phyloP scores from a whole-genome alignment of 768 basidiomycete species.

The Agaricus sinodeliciosus region DNA sequence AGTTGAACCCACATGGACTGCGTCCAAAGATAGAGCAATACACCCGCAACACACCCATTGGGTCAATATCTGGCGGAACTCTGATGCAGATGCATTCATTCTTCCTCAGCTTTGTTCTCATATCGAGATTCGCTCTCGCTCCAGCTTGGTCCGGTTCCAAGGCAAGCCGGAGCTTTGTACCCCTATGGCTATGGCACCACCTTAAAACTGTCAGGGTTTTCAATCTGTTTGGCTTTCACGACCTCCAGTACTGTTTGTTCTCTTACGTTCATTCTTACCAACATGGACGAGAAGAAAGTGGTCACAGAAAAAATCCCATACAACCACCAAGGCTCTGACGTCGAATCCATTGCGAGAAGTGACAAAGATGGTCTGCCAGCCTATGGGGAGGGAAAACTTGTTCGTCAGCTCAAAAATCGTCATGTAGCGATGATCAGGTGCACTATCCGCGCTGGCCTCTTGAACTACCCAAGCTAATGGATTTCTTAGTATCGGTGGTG shows the following conservation, averaged over 20 bases:
- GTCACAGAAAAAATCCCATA: not conserved
- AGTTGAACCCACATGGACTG: too few species aligned
- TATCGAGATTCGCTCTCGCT: too few species aligned
- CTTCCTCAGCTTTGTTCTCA: too few species aligned
- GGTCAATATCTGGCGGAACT: too few species aligned
- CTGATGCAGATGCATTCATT: too few species aligned
- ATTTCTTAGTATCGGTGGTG: constrained; percentile 49
- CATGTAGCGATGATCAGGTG: constrained; percentile 81
- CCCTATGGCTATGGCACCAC: too few species aligned
- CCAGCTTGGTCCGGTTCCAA: too few species aligned
- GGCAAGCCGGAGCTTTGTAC: too few species aligned
- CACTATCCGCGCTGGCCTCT: not conserved
- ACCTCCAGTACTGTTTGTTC: not conserved
- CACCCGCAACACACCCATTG: too few species aligned
- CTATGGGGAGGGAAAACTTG: constrained; percentile 25
- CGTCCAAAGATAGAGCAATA: too few species aligned
- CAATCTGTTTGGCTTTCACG: not conserved
- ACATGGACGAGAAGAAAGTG: constrained; percentile 9
- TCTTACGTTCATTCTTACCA: not conserved
- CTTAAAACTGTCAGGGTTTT: not conserved
- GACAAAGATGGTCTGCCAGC: not conserved
- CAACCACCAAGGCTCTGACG: constrained; percentile 3
- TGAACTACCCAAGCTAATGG: not conserved
- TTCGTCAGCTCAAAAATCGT: constrained; percentile 65
- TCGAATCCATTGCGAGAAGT: not conserved